These are phyloP conservation scores for Thalia dealbata DNA, from an alignment of 176 grass and related monocot genomes.

Conservation along the genomic window DNA sequence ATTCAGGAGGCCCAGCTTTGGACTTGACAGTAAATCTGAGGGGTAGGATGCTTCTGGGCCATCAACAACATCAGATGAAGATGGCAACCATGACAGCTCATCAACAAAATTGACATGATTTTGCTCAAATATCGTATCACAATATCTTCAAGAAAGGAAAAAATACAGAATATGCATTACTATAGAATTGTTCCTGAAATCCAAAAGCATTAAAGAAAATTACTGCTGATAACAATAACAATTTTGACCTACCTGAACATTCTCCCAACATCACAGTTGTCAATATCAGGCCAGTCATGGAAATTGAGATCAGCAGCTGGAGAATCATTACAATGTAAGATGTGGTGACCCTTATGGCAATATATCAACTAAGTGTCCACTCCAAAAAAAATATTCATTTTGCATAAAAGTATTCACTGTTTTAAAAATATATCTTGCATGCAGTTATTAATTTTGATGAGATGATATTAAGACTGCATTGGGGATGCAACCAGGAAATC, in stretches of 20 bases:
- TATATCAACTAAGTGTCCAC: constrained; percentile 35
- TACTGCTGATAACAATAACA: neutral
- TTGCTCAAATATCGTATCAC: constrained; percentile 63
- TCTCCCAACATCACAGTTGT: constrained; percentile 81
- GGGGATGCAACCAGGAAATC: neutral
- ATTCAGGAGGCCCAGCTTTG: constrained; percentile 46
- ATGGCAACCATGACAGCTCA: constrained; percentile 68
- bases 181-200: constrained; percentile 7
- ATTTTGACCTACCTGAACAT: constrained; percentile 70
- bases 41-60: constrained; percentile 39
- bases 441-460: constrained; percentile 18
- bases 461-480: neutral
- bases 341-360: constrained; percentile 28
- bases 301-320: constrained; percentile 49
- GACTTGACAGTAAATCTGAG: constrained; percentile 26
- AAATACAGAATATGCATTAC: neutral
- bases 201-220: neutral
- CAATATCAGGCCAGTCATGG: constrained; percentile 79
- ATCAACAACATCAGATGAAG: constrained; percentile 47
- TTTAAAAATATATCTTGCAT: constrained; percentile 16
- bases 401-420: constrained; percentile 13
- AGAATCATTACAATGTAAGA: constrained; percentile 32
- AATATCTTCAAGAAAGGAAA: constrained; percentile 35
- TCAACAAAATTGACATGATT: constrained; percentile 39
- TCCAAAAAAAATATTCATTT: constrained; percentile 23